Conservation (phyloP, 257 asterid species). For the Solanum sitiens region DNA sequence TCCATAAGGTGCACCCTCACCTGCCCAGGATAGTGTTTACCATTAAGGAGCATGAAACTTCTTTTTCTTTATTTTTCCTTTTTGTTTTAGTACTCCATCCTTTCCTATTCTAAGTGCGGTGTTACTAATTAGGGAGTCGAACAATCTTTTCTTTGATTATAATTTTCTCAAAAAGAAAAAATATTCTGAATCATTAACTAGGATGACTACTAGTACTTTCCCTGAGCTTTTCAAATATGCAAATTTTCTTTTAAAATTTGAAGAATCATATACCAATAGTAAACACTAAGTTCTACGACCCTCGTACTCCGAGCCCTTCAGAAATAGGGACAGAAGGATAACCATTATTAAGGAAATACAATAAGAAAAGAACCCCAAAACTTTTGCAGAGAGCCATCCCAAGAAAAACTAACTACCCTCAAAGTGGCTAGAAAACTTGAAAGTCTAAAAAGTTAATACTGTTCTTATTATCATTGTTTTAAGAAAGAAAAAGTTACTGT, state of each 20-base stretch:
- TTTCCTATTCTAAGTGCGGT: not conserved
- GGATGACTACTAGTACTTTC: not conserved
- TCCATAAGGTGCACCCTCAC: slow-evolving; percentile 52
- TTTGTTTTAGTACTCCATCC: not conserved
- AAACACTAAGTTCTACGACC: not conserved
- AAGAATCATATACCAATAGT: not conserved
- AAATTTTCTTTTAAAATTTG: not conserved
- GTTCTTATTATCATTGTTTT: not conserved
- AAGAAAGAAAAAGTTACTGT: not conserved
- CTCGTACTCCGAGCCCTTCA: not conserved
- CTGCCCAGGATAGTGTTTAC: slow-evolving; percentile 10
- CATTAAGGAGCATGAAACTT: not conserved
- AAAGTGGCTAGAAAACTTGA: not conserved
- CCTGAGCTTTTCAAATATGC: not conserved
- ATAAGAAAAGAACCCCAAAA: not conserved
- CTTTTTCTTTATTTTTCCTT: not conserved
- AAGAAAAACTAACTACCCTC: not conserved
- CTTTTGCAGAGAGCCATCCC: not conserved
- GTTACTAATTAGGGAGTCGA: not conserved
- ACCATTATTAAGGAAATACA: not conserved
- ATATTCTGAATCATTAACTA: not conserved
- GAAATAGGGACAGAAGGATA: not conserved
- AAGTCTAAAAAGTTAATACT: not conserved
- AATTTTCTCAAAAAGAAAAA: not conserved
- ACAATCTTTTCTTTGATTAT: not conserved